Evolutionary conservation across 176 grass and related monocot genomes (phyloP).

Genomic region (Hyparrhenia diplandra): DNA sequence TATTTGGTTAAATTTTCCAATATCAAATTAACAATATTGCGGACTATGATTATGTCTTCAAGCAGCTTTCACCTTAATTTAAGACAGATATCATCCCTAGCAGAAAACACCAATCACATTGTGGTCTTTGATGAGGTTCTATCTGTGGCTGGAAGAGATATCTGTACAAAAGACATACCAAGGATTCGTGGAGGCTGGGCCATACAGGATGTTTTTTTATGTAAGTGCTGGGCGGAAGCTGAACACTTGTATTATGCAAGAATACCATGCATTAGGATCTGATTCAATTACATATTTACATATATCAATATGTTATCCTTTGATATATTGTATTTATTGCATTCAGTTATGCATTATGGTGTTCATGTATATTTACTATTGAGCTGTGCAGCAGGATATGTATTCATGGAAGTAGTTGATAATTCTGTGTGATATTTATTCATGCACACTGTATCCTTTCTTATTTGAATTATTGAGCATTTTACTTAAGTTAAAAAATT

Average conservation of each 20-base stretch:
- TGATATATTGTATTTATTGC: background rate
- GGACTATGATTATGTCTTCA: constrained; percentile 14
- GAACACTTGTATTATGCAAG: constrained; percentile 12
- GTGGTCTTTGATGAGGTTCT: constrained; percentile 92
- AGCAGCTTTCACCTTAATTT: constrained; percentile 45
- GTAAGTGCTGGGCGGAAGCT: constrained; percentile 42
- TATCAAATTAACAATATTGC: background rate
- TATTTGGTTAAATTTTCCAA: background rate
- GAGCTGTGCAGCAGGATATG: background rate
- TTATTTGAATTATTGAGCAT: constrained; percentile 22
- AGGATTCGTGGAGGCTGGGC: constrained; percentile 96
- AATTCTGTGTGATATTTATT: background rate
- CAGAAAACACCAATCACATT: constrained; percentile 77
- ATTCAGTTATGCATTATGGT: constrained; percentile 23
- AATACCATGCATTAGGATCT: background rate
- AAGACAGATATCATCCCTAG: constrained; percentile 93
- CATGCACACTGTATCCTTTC: background rate
- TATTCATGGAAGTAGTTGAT: constrained; percentile 11
- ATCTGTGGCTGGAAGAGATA: constrained; percentile 80
- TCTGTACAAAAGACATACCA: constrained; percentile 83
- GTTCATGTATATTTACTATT: background rate
- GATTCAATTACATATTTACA: background rate
- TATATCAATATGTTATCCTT: constrained; percentile 8
- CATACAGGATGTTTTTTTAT: constrained; percentile 89
- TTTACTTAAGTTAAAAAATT: background rate